These are phyloP conservation scores for Magnolia officinalis DNA, from an alignment of 164 flowering plant species.

Conservation along the genomic window DNA sequence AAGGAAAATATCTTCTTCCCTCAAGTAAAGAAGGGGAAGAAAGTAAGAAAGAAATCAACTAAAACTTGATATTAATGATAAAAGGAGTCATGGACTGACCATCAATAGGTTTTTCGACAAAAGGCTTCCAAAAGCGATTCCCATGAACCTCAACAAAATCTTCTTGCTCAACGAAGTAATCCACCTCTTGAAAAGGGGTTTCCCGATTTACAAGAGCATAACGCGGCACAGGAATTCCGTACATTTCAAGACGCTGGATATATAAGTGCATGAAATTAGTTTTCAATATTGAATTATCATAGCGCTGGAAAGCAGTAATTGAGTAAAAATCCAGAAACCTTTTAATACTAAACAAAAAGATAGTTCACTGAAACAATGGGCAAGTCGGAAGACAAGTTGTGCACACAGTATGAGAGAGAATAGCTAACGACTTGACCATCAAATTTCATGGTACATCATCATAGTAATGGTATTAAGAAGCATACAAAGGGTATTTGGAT, in stretches of 20 bases:
- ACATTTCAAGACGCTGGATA: conserved; percentile 78
- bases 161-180: conserved; percentile 91
- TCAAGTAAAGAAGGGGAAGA: not conserved
- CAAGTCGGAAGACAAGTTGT: too few relatives aligned
- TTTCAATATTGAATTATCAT: too few relatives aligned
- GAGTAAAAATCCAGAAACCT: too few relatives aligned
- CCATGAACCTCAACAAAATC: conserved; percentile 98
- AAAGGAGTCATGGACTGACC: conserved; percentile 44
- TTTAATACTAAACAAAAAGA: not conserved
- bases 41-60: not conserved
- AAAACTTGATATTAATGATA: not conserved
- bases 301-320: too few relatives aligned
- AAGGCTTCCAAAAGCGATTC: conserved; percentile 96
- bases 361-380: not conserved
- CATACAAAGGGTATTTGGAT: too few relatives aligned
- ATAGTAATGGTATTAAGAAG: too few relatives aligned
- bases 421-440: too few relatives aligned
- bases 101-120: conserved; percentile 97
- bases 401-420: too few relatives aligned
- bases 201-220: conserved; percentile 95
- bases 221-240: conserved; percentile 91
- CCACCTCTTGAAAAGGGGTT: conserved; percentile 72
- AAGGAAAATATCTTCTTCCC: not conserved
- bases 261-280: conserved; percentile 7
- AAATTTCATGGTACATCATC: too few relatives aligned